Percentiles rank a stretch among this genome's conserved stretches.
phyloP scores from a whole-genome alignment of 805 yeast genomes.

The Yamadazyma kitorensis region DNA sequence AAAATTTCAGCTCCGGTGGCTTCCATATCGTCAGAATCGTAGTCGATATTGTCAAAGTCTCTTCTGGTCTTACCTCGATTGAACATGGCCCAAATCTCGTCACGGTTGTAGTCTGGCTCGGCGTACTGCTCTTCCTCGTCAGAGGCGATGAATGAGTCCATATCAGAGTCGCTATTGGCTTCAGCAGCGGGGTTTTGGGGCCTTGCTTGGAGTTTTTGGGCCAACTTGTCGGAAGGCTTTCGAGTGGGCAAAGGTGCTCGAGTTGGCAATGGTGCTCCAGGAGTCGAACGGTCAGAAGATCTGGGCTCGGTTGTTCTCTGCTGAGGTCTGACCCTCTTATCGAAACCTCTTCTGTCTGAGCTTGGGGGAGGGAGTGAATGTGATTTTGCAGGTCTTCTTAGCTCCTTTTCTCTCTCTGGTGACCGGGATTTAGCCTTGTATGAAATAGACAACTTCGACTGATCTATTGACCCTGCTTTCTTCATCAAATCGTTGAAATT shows the following conservation, averaged over 20 bases:
- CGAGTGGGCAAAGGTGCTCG: conserved; percentile 44
- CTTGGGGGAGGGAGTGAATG: background rate
- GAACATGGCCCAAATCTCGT: conserved; percentile 88
- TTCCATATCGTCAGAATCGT: conserved; percentile 75
- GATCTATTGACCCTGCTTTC: conserved; percentile 61
- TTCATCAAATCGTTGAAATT: conserved; percentile 68
- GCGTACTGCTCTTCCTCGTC: conserved; percentile 45
- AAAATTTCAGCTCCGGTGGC: conserved; percentile 89
- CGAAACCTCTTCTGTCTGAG: background rate
- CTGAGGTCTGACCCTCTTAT: background rate
- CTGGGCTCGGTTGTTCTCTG: background rate
- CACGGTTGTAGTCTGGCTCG: conserved; percentile 60
- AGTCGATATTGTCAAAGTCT: conserved; percentile 38
- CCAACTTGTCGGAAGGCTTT: conserved; percentile 55
- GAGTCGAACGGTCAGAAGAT: conserved; percentile 1
- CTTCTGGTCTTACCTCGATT: conserved; percentile 58
- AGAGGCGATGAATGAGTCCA: conserved; percentile 54
- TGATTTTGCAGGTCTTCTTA: background rate
- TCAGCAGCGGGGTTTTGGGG: conserved; percentile 1
- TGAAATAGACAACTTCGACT: conserved; percentile 34
- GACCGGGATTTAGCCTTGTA: conserved; percentile 36
- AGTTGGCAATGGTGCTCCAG: conserved; percentile 1
- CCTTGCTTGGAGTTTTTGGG: conserved; percentile 38
- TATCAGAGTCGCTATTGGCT: conserved; percentile 15
- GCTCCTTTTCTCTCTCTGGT: conserved; percentile 16